Evolutionary conservation across 352 stramenopile species (phyloP).

Genomic region (Phytophthora ramorum): DNA sequence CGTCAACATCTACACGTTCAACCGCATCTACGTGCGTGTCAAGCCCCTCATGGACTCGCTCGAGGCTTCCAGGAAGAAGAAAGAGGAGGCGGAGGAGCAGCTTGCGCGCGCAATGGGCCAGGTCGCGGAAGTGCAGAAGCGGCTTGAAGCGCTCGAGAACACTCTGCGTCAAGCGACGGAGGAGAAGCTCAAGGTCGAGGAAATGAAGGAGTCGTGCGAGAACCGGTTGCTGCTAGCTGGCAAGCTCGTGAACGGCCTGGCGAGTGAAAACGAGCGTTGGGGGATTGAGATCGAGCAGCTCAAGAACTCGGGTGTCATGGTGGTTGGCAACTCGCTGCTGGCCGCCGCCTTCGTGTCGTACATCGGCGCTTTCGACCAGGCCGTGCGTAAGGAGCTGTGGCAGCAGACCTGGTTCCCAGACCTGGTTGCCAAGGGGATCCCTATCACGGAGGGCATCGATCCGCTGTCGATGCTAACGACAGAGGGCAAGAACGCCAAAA

Average conservation of each 20-base stretch:
- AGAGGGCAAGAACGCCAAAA: constrained; percentile 97
- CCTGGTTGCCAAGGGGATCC: constrained; percentile 91
- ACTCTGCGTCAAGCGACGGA: constrained; percentile 94
- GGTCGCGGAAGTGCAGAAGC: constrained; percentile 94
- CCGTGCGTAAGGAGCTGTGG: constrained; percentile 88
- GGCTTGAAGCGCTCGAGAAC: constrained; percentile 93
- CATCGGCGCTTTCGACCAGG: constrained; percentile 97
- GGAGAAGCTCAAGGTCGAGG: constrained; percentile 97
- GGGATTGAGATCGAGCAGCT: constrained; percentile 97
- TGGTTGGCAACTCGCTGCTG: constrained; percentile 97
- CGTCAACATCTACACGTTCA: constrained; percentile 98
- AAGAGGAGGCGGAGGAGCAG: constrained; percentile 93
- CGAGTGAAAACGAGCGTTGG: constrained; percentile 97
- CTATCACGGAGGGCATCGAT: constrained; percentile 95
- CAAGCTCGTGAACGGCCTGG: constrained; percentile 95
- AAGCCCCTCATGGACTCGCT: constrained; percentile 98
- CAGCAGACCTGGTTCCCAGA: constrained; percentile 90
- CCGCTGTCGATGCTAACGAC: constrained; percentile 96
- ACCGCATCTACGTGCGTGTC: constrained; percentile 99
- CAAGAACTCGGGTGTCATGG: constrained; percentile 94
- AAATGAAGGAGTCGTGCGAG: constrained; percentile 95
- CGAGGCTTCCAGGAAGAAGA: constrained; percentile 94
- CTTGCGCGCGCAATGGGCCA: constrained; percentile 92
- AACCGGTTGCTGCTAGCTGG: constrained; percentile 93
- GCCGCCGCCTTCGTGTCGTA: constrained; percentile 98